phyloP scores from a whole-genome alignment of 192 early-diverging fungal species.

The Coemansia sp. region DNA sequence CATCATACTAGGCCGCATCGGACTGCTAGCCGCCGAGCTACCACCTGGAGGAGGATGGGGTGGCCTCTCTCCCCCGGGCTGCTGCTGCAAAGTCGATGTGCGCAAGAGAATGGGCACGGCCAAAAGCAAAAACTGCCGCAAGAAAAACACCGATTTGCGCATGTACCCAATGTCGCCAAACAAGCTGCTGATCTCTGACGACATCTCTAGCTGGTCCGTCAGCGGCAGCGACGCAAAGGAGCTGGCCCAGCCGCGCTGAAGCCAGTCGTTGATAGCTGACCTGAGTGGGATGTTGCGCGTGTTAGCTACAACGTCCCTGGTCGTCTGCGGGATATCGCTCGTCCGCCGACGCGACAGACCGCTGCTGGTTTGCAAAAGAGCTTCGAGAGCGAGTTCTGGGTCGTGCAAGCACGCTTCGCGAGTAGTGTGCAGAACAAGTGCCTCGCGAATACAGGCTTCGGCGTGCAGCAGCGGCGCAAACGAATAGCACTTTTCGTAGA shows the following conservation, averaged over 20 bases:
- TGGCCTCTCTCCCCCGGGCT: background rate
- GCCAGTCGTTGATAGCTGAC: slow-evolving; percentile 30
- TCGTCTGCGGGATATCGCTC: background rate
- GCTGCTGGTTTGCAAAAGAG: slow-evolving; percentile 11
- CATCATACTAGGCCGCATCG: slow-evolving; percentile 9
- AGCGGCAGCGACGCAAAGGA: slow-evolving; percentile 21
- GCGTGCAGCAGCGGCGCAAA: slow-evolving; percentile 44
- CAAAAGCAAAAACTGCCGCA: slow-evolving; percentile 47
- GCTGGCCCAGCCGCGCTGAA: slow-evolving; percentile 37
- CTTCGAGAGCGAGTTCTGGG: slow-evolving; percentile 20
- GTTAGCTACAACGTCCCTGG: slow-evolving; percentile 27
- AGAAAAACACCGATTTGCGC: slow-evolving; percentile 39
- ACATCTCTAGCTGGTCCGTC: slow-evolving; percentile 40
- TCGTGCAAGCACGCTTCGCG: slow-evolving; percentile 26
- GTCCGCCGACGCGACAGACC: background rate
- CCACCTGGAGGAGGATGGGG: background rate
- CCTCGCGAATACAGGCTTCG: slow-evolving; percentile 47
- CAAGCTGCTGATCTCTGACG: slow-evolving; percentile 23
- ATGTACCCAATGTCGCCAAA: slow-evolving; percentile 24
- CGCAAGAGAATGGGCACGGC: slow-evolving; percentile 42
- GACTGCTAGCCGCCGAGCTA: background rate
- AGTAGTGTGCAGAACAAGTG: slow-evolving; percentile 32
- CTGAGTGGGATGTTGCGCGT: slow-evolving; percentile 13
- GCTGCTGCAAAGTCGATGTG: slow-evolving; percentile 14
- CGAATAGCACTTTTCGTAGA: slow-evolving; percentile 39